A percentile compares a stretch with the other conserved stretches of the same genome.
These are phyloP conservation scores for Carallia pectinifolia DNA, from an alignment of 345 rosid genomes.

Conservation along the genomic window DNA sequence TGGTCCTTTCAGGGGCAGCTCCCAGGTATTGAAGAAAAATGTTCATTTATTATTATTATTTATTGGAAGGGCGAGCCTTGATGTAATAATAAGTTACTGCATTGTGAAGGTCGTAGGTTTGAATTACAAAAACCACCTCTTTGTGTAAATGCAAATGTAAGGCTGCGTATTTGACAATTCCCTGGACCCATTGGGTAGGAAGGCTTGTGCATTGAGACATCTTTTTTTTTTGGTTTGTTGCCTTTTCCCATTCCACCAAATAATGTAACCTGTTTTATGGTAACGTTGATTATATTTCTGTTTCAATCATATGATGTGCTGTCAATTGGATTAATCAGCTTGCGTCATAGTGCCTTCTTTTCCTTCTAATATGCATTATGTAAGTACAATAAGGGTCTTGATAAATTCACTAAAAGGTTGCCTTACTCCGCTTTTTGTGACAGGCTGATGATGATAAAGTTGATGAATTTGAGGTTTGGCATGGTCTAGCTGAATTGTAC, in stretches of 20 bases:
- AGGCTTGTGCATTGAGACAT: neutral
- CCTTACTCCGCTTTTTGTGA: conserved; percentile 7
- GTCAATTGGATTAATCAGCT: neutral
- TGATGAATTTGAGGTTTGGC: conserved; percentile 91
- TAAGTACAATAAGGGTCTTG: neutral
- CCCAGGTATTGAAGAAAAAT: conserved; percentile 41
- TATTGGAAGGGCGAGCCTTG: no score
- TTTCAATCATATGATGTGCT: neutral
- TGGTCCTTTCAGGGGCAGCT: conserved; percentile 54
- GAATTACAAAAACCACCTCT: no score
- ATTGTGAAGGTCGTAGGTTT: no score
- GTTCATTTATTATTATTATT: no score
- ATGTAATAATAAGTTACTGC: no score
- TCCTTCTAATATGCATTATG: neutral
- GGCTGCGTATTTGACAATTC: no score
- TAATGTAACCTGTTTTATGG: neutral
- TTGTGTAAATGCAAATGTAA: no score
- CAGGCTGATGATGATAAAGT: conserved; percentile 65
- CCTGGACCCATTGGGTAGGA: no score
- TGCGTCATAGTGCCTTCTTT: neutral
- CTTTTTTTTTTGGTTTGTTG: neutral
- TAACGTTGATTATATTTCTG: neutral
- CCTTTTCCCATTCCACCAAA: neutral
- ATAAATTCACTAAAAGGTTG: conserved; percentile 4
- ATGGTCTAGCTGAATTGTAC: conserved; percentile 79